Percentiles rank a stretch among this genome's conserved stretches.
Conservation (phyloP, 2,329 filamentous ascomycete genomes). For the Xylariales sp. region DNA sequence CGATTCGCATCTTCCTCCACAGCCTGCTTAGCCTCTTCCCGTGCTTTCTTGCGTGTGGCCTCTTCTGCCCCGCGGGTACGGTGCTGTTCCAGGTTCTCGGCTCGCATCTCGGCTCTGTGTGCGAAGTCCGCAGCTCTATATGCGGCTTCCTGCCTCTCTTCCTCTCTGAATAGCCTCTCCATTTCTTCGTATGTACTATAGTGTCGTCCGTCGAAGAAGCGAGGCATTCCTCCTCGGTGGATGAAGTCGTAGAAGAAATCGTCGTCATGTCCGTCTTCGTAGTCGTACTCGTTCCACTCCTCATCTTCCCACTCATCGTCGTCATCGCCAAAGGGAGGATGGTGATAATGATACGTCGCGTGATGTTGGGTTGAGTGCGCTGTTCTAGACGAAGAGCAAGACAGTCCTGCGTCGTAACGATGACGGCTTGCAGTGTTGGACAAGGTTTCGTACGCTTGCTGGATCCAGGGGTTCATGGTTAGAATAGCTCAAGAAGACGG, state of each 20-base stretch:
- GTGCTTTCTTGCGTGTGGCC: slow-evolving; percentile 6
- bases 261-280: slow-evolving; percentile 4
- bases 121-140: too few species aligned
- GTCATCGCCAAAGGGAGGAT: too few species aligned
- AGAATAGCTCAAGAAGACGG: neutral
- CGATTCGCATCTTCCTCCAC: slow-evolving; percentile 8
- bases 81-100: slow-evolving; percentile 3
- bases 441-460: slow-evolving; percentile 21
- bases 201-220: slow-evolving; percentile 1
- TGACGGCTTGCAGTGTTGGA: slow-evolving; percentile 15
- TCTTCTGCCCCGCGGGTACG: slow-evolving; percentile 4
- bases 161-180: slow-evolving; percentile 2
- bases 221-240: slow-evolving; percentile 1
- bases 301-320: neutral
- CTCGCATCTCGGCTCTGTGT: slow-evolving; percentile 1
- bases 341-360: too few species aligned
- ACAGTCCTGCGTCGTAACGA: slow-evolving; percentile 20
- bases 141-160: neutral
- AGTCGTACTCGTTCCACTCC: too few species aligned
- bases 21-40: slow-evolving; percentile 9
- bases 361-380: too few species aligned
- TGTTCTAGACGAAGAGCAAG: too few species aligned
- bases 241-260: slow-evolving; percentile 6
- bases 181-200: neutral
- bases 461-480: slow-evolving; percentile 13